Evolutionary conservation across 257 asterid species (phyloP), one percentile per base, ranked within the genome.

Genomic region (Salvia miltiorrhiza): DNA sequence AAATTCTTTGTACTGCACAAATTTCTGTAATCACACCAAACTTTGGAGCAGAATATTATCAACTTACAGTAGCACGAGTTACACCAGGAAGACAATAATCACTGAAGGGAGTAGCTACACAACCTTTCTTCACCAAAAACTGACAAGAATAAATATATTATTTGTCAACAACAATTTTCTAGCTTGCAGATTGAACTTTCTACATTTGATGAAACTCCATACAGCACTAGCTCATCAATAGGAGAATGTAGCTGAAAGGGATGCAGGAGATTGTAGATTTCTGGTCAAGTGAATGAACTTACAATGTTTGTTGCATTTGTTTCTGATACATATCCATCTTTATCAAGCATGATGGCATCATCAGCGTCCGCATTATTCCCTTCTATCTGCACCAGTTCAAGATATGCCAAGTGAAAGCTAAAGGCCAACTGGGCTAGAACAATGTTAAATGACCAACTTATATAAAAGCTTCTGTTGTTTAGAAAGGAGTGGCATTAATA

Each of bases 281-380:
- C 59, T 26, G 45, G 53, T 9, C 6, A 72, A 13, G 75, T 20
- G 26, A 28, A 33, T 45, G 78, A 71, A 60, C 97, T 85, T 73
- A 92, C 98, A 23, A 92, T 79, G 75, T 92, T 92, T 59, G 98
- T 89, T 40, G 96, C 96, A 80, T 92, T 92, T 52, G 98, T 92
- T 89, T 92, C 96, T 28, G 98, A 81, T 40, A 92, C 98, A 57
- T 89, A 92, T 33, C 98, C 96, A 83, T 87, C 98, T 75, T 87
- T 86, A 54, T 92, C 98, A 19, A 92, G 92, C 98, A 92, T 89
- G 82, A 92, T 83, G 37, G 98, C 98, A 76, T 92, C 98, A 84
- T 84, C 95, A 63, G 98, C 98, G 43, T 69, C 73, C 24, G 90
- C 82, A 48, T 92, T 92, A 72, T 92, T 92, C 63, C 96, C 98